These are phyloP conservation scores for Fusarium nanum DNA, from an alignment of 2,329 filamentous ascomycete species.

Conservation along the genomic window DNA sequence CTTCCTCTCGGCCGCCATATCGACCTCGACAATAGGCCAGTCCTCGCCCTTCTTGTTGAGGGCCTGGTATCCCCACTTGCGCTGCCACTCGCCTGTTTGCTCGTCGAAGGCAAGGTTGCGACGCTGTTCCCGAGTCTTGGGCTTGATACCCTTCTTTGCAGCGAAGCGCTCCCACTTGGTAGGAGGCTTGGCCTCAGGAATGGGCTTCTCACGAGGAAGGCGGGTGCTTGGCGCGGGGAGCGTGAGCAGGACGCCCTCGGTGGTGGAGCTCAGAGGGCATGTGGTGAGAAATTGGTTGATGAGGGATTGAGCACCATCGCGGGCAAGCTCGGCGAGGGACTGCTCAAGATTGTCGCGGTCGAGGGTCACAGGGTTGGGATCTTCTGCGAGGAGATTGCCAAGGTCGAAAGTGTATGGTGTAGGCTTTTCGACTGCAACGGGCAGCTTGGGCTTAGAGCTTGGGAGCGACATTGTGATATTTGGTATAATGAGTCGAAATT, in stretches of 20 bases:
- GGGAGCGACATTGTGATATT: slow-evolving; percentile 51
- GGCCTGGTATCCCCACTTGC: slow-evolving; percentile 94
- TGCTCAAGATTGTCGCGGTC: slow-evolving; percentile 68
- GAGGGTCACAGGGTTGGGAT: slow-evolving; percentile 82
- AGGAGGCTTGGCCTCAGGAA: slow-evolving; percentile 82
- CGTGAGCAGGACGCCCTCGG: slow-evolving; percentile 78
- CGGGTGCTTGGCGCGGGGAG: slow-evolving; percentile 77
- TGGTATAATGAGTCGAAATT: background rate
- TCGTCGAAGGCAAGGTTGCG: slow-evolving; percentile 86
- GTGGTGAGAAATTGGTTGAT: slow-evolving; percentile 95
- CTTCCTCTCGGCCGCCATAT: slow-evolving; percentile 76
- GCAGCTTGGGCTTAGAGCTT: slow-evolving; percentile 61
- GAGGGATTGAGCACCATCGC: slow-evolving; percentile 90
- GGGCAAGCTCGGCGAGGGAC: slow-evolving; percentile 77
- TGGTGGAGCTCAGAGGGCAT: slow-evolving; percentile 79
- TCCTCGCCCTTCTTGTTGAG: slow-evolving; percentile 87
- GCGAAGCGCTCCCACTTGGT: slow-evolving; percentile 98
- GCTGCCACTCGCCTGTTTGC: slow-evolving; percentile 85
- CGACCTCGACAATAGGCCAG: slow-evolving; percentile 88
- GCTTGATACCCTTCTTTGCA: slow-evolving; percentile 94
- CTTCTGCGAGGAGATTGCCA: slow-evolving; percentile 84
- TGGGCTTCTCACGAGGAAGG: slow-evolving; percentile 90
- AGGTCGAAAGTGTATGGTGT: slow-evolving; percentile 95
- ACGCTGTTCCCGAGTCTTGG: slow-evolving; percentile 82
- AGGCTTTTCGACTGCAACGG: slow-evolving; percentile 79